Base-by-base conservation (phyloP, 139 green algal species). In the Trebouxia sp. region DNA sequence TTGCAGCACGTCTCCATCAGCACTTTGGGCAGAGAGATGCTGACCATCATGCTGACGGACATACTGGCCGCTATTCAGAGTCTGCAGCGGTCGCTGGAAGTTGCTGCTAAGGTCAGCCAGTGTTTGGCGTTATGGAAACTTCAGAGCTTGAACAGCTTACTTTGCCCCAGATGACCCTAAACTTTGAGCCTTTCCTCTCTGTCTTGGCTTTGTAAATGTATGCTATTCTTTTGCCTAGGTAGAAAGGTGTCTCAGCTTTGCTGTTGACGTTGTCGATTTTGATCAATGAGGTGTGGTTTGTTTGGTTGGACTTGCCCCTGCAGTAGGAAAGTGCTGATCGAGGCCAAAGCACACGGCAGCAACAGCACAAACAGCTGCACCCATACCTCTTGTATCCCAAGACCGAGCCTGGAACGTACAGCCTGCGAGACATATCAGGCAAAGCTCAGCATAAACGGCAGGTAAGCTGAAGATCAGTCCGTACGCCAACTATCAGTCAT, bases 151-250 rank as follows among this genome's bases (percentile, higher is more conserved):
- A n/a, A 5, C 14, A 9, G 28, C 84, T 10, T 70, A 92, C 91
- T 89, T 97, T 96, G 86, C 96, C 96, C 96, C 96, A 99, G 51
- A 98, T 96, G 65, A 94, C 94, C 76, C 96, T 94, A 90, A 92
- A 98, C 55, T 90, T 87, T 70, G 90, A 93, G 85, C 93, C 94
- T 90, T 98, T 93, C 91, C 97, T 98, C 85, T 93, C 82, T n/a
- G 95, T 98, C 90, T 98, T 97, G 26, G 95, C 96, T 94, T 98
- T 98, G 95, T 99, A 99, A 45, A 99, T 89, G 89, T 97, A 99
- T n/a, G 96, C 96, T 42, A 99, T 82, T 72, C 92, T 90, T 92
- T 99, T 99, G 88, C 96, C 96, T 58, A 96, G 80, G 91, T 99
- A 99, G 87, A 97, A 99, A 32, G 94, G 88, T n/a, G 83, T 89